Conservation (phyloP, 2,329 filamentous ascomycete species). For the Sporothrix pallida region DNA sequence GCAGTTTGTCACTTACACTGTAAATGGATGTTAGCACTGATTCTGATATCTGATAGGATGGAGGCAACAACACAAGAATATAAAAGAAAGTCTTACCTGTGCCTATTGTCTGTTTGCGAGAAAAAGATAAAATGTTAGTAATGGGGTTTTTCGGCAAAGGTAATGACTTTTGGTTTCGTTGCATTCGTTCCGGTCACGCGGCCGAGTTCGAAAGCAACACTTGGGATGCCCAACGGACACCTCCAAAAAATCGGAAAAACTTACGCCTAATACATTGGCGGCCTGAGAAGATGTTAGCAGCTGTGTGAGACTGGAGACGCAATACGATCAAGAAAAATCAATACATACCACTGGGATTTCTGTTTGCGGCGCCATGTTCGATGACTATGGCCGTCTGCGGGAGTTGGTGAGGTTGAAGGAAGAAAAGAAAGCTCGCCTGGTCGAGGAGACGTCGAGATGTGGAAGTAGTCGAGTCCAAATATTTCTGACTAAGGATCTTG, state of each 20-base stretch:
- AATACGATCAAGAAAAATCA: neutral
- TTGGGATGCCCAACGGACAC: too few species aligned
- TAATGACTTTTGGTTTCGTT: too few species aligned
- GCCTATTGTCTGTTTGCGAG: constrained; percentile 42
- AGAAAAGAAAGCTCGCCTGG: neutral
- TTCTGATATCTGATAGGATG: neutral
- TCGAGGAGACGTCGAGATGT: neutral
- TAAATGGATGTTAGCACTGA: neutral
- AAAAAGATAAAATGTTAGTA: neutral
- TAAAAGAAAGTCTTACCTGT: constrained; percentile 40
- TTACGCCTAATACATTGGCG: constrained; percentile 50
- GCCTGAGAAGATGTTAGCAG: constrained; percentile 39
- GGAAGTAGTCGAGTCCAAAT: neutral
- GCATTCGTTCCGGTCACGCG: neutral
- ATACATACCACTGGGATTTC: constrained; percentile 43
- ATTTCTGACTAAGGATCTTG: constrained; percentile 17
- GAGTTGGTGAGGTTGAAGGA: neutral
- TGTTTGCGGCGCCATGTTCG: constrained; percentile 43
- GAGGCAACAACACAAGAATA: too few species aligned
- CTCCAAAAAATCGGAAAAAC: constrained; percentile 36
- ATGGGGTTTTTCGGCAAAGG: neutral
- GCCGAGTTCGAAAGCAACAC: constrained; percentile 11
- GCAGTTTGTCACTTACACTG: constrained; percentile 29
- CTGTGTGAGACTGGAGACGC: neutral
- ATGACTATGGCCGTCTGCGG: neutral